Evolutionary conservation across 1,284 basidiomycete species (phyloP).

Genomic region (Cutaneotrichosporon sp.): DNA sequence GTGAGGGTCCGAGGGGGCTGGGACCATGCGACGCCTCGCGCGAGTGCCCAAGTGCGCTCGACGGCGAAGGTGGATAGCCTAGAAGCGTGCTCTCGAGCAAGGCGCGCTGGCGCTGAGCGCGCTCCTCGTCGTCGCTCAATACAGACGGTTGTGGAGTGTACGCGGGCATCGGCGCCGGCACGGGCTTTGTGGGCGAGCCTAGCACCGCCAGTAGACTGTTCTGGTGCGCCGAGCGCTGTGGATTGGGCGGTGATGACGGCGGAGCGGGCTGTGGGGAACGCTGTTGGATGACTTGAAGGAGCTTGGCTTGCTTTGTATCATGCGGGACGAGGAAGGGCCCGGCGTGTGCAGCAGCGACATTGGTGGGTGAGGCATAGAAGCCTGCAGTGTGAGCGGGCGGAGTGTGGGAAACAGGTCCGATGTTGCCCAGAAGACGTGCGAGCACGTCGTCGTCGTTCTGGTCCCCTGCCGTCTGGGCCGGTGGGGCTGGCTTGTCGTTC

Average conservation of each 20-base stretch:
- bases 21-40: neutral
- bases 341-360: neutral
- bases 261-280: constrained; percentile 1
- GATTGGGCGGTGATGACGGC: neutral
- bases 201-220: constrained; percentile 23
- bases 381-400: neutral
- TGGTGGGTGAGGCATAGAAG: too few relatives aligned
- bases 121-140: constrained; percentile 4
- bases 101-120: constrained; percentile 11
- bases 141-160: neutral
- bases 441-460: constrained; percentile 39
- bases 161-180: neutral
- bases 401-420: constrained; percentile 17
- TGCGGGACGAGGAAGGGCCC: constrained; percentile 5
- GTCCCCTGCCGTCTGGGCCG: constrained; percentile 18
- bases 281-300: constrained; percentile 16
- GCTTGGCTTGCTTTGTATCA: constrained; percentile 19
- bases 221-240: constrained; percentile 19
- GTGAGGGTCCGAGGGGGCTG: neutral
- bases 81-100: constrained; percentile 9
- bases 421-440: constrained; percentile 34
- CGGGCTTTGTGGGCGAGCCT: constrained; percentile 6
- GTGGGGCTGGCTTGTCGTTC: constrained; percentile 25
- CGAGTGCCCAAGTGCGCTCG: neutral
- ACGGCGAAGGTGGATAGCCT: neutral